phyloP scores from a whole-genome alignment of 371 early-diverging fungal genomes.

The Mucor indicus region DNA sequence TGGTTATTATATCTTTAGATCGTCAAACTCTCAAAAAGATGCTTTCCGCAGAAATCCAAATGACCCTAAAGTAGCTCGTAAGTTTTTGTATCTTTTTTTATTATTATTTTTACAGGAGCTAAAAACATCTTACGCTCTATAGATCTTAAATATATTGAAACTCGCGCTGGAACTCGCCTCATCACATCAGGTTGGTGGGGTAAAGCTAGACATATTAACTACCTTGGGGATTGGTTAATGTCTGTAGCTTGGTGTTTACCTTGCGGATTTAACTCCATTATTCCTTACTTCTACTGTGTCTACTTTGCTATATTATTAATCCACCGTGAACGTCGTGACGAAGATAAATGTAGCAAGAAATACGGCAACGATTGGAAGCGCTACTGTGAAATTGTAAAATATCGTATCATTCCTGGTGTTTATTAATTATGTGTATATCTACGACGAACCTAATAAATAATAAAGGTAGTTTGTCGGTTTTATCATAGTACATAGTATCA shows the following conservation, averaged over 20 bases:
- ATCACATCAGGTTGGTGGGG: constrained; percentile 94
- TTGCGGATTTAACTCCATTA: constrained; percentile 57
- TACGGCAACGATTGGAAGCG: constrained; percentile 91
- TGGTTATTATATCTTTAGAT: constrained; percentile 85
- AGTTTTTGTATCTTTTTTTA: no score
- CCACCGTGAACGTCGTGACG: constrained; percentile 88
- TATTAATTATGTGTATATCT: no score
- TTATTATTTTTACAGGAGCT: no score
- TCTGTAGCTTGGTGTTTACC: constrained; percentile 82
- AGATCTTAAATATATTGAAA: constrained; percentile 80
- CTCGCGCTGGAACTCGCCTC: constrained; percentile 75
- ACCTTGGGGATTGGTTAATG: constrained; percentile 90
- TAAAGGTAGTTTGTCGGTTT: no score
- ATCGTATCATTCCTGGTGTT: constrained; percentile 79
- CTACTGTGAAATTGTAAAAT: constrained; percentile 83
- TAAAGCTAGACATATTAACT: constrained; percentile 87
- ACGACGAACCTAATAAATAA: no score
- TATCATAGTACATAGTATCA: no score
- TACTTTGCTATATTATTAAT: constrained; percentile 87
- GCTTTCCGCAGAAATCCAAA: constrained; percentile 76
- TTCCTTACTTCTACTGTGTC: constrained; percentile 91
- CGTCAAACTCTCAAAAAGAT: constrained; percentile 87
- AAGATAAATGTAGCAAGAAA: constrained; percentile 83
- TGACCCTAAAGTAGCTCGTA: constrained; percentile 60
- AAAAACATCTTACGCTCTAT: no score